Evolutionary conservation across 2,329 filamentous ascomycete species (phyloP).

Genomic region (Thermomyces lanuginosus): DNA sequence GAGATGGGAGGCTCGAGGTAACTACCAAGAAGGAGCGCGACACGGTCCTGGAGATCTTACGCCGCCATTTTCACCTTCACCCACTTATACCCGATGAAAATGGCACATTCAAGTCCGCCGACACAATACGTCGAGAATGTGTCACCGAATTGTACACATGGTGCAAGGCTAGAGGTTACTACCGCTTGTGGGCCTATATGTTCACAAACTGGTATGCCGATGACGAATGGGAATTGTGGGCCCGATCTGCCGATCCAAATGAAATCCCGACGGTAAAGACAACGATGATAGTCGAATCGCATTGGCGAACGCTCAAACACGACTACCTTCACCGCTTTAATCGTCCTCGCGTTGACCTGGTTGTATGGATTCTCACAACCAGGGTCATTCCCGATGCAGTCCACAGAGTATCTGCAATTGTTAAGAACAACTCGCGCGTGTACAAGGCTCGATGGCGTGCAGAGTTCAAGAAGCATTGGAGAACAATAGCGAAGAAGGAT

Average conservation of each 20-base stretch:
- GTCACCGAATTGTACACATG: conserved; percentile 3
- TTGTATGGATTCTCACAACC: conserved; percentile 3
- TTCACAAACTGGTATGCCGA: conserved; percentile 5
- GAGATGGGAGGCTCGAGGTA: conserved; percentile 1
- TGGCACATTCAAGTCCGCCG: conserved; percentile 2
- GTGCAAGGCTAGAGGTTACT: conserved; percentile 4
- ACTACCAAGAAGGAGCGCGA: neutral
- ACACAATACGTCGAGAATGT: conserved; percentile 4
- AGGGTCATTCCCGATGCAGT: conserved; percentile 1
- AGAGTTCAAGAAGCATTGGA: too few relatives aligned
- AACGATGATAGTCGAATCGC: conserved; percentile 5
- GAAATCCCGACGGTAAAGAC: conserved; percentile 4
- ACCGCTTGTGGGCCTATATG: conserved; percentile 5
- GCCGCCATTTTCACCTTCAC: conserved; percentile 1
- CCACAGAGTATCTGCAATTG: too few relatives aligned
- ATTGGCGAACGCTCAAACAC: conserved; percentile 4
- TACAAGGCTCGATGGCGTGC: too few relatives aligned
- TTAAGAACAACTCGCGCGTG: too few relatives aligned
- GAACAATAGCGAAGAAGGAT: too few relatives aligned
- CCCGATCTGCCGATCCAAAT: conserved; percentile 1
- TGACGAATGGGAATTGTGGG: conserved; percentile 3
- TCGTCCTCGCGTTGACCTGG: conserved; percentile 4
- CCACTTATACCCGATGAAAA: conserved; percentile 1
- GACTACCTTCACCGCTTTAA: conserved; percentile 3
- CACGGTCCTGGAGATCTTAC: conserved; percentile 1